A percentile compares a stretch with the other conserved stretches of the same genome.
phyloP scores from a whole-genome alignment of 1,139 yeast genomes.

The Blastobotrys malaysiensis region DNA sequence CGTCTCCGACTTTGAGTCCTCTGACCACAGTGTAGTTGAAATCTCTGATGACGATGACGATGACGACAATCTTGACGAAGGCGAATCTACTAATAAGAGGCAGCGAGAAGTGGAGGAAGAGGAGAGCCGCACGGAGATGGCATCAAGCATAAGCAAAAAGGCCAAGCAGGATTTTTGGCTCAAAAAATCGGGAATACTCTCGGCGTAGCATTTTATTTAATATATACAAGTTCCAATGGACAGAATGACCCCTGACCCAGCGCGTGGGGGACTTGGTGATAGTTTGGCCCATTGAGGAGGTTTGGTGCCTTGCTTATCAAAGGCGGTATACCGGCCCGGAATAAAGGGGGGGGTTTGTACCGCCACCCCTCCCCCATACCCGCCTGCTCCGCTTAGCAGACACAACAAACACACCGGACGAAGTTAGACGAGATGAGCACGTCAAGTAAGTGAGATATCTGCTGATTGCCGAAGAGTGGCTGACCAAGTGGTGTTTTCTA shows the following conservation, averaged over 20 bases:
- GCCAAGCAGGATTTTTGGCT: conserved; percentile 11
- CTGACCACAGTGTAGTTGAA: conserved; percentile 1
- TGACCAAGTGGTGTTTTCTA: neutral
- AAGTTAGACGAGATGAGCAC: conserved; percentile 1
- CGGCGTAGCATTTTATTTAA: neutral
- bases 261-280: too few relatives aligned
- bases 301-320: too few relatives aligned
- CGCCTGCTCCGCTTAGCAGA: neutral
- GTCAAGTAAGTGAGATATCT: neutral
- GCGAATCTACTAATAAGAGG: neutral
- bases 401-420: neutral
- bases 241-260: too few relatives aligned
- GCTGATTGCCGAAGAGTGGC: neutral
- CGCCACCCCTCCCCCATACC: neutral
- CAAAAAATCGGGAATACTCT: conserved; percentile 7
- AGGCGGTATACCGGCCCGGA: neutral
- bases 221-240: too few relatives aligned
- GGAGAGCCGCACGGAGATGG: neutral
- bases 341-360: neutral
- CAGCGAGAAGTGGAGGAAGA: neutral
- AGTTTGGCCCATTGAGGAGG: too few relatives aligned
- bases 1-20: conserved; percentile 9
- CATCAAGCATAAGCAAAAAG: conserved; percentile 1
- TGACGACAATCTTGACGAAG: neutral
- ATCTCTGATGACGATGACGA: conserved; percentile 3